These are phyloP conservation scores for Cladochytrium replicatum DNA, from an alignment of 192 early-diverging fungal species.

Conservation along the genomic window DNA sequence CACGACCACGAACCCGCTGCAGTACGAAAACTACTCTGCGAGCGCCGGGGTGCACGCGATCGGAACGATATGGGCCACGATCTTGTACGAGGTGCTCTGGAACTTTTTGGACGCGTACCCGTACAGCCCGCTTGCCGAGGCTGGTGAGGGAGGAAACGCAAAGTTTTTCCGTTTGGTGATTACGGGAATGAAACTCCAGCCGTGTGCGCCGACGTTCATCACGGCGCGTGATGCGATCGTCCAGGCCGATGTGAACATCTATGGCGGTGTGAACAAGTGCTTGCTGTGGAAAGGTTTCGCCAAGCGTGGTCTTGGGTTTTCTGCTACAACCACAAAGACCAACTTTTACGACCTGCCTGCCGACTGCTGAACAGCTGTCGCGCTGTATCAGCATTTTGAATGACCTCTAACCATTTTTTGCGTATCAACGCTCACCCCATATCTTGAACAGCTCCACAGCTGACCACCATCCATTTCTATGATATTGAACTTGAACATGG, in stretches of 20 bases:
- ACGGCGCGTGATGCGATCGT: conserved; percentile 54
- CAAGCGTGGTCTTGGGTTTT: conserved; percentile 61
- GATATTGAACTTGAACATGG: no score
- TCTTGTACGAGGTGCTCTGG: conserved; percentile 72
- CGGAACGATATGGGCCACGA: conserved; percentile 70
- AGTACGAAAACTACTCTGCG: conserved; percentile 52
- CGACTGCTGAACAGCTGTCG: no score
- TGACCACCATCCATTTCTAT: no score
- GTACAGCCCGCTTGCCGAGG: no score
- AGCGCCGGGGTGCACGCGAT: conserved; percentile 59
- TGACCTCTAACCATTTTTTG: no score
- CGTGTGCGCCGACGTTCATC: conserved; percentile 55
- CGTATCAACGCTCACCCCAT: no score
- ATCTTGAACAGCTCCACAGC: no score
- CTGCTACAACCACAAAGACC: no score
- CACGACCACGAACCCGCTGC: conserved; percentile 49
- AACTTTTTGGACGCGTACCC: conserved; percentile 48
- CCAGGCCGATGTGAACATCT: conserved; percentile 41
- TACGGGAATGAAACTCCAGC: conserved; percentile 50
- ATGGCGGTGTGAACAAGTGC: conserved; percentile 43
- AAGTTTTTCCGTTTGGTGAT: conserved; percentile 41
- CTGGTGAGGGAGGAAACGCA: no score
- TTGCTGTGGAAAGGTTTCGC: conserved; percentile 53
- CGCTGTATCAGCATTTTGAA: no score
- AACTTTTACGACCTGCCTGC: no score